Base-by-base conservation (phyloP, 192 early-diverging fungal species). In the Rhizophagus prolifer region DNA sequence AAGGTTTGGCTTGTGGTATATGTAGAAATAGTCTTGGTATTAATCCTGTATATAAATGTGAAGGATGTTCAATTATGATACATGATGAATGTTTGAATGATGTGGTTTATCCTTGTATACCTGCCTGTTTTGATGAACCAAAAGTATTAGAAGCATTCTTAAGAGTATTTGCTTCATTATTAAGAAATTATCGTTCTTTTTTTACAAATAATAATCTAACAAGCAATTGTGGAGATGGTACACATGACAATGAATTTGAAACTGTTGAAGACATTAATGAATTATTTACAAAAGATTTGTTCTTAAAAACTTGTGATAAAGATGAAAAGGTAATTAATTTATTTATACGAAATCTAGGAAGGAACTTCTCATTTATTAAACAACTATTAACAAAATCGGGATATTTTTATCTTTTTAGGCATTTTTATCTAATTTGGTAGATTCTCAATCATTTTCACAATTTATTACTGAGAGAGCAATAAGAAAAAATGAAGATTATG, bases 361-460 rank as follows among this genome's bases (percentile, higher is more conserved):
- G 23, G 58, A 36, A 58, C 46, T 77, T 25, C 2, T 78, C 23
- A 82, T 44, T 77, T 67, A 70, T 61, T 38, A 36, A 28, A 6
- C 8, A 78, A 26, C 9, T 21, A 78, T 19, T 26, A 54, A 50
- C 16, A 25, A 13, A n/a, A 26, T 78, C 7, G 1, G 65, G 2
- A 28, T 41, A 6, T 1, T 70, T 63, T 61, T 3, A 9, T 30
- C 4, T 50, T 19, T 38, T 36, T 71, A 90, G 90, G 79, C 85
- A 10, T 92, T 91, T 65, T 81, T 95, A 76, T 85, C 88, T 2
- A 78, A 79, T 19, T 85, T 95, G 26, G 77, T 91, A 7, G 88
- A 91, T 47, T 93, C 94, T 1, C 94, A 94, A 79, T 86, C 91
- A 68, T 95, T 93, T 84, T 85, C 88, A 5, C 94, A 95, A 70